phyloP scores from a whole-genome alignment of 2,329 filamentous ascomycete species.

The Herpotrichia juniperi region DNA sequence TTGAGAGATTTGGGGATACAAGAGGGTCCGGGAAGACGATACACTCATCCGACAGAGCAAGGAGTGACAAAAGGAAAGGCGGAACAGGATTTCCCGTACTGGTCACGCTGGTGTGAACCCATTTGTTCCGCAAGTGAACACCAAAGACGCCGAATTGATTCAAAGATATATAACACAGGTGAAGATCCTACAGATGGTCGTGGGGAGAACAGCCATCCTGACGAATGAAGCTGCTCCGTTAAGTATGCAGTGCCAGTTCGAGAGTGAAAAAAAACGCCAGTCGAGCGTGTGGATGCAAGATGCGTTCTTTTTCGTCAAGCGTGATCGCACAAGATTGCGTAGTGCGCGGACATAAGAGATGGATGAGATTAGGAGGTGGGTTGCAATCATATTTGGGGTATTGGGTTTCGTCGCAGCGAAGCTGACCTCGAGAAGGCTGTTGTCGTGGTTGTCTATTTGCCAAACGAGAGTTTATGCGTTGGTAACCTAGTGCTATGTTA shows the following conservation, averaged over 20 bases:
- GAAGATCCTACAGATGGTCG: slow-evolving; percentile 9
- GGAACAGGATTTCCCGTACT: slow-evolving; percentile 14
- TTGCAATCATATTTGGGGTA: slow-evolving; percentile 4
- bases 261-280: slow-evolving; percentile 21
- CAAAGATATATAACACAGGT: slow-evolving; percentile 29
- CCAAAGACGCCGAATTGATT: slow-evolving; percentile 17
- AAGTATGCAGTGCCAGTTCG: slow-evolving; percentile 1
- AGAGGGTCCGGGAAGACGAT: slow-evolving; percentile 7
- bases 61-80: slow-evolving; percentile 19
- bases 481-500: slow-evolving; percentile 37
- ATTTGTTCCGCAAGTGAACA: slow-evolving; percentile 14
- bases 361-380: slow-evolving; percentile 23
- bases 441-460: slow-evolving; percentile 11
- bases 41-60: slow-evolving; percentile 8
- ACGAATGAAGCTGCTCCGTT: slow-evolving; percentile 16
- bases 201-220: slow-evolving; percentile 7
- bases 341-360: slow-evolving; percentile 23
- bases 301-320: slow-evolving; percentile 38
- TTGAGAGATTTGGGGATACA: slow-evolving; percentile 3
- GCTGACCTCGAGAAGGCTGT: slow-evolving; percentile 3
- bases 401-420: slow-evolving; percentile 9
- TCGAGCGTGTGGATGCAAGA: slow-evolving; percentile 25
- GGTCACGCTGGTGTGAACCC: slow-evolving; percentile 16
- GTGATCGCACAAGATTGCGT: slow-evolving; percentile 25
- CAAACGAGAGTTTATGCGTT: slow-evolving; percentile 37